A percentile compares a stretch with the other conserved stretches of the same genome.
These are phyloP conservation scores for Pisolithus sp. DNA, from an alignment of 768 basidiomycete genomes.

Conservation along the genomic window DNA sequence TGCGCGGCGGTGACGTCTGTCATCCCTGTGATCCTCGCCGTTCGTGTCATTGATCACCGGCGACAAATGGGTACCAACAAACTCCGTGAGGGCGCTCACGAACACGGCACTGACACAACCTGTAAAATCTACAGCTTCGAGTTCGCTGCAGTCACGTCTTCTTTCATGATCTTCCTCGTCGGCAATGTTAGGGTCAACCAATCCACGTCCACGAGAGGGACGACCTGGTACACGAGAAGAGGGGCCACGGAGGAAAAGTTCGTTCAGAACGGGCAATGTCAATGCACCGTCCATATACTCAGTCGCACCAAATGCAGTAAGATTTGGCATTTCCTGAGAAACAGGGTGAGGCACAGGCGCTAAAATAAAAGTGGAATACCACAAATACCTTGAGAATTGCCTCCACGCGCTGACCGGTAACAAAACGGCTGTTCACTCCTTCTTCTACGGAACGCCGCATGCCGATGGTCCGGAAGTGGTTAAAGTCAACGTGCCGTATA, in stretches of 20 bases:
- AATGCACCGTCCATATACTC: conserved; percentile 98
- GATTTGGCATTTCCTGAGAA: conserved; percentile 78
- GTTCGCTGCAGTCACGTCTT: conserved; percentile 62
- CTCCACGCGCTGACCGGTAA: conserved; percentile 82
- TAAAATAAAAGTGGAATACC: conserved; percentile 1
- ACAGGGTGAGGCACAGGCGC: background rate
- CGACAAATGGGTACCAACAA: conserved; percentile 63
- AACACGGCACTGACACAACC: conserved; percentile 93
- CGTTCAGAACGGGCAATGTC: conserved; percentile 76
- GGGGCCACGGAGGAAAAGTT: conserved; percentile 82
- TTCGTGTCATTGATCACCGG: conserved; percentile 36
- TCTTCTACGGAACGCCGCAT: conserved; percentile 91
- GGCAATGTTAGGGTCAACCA: conserved; percentile 46
- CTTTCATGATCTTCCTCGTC: conserved; percentile 78
- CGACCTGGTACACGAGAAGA: conserved; percentile 65
- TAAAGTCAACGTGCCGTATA: conserved; percentile 86
- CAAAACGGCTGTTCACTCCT: conserved; percentile 83
- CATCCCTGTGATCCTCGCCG: conserved; percentile 27
- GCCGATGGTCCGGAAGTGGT: conserved; percentile 94
- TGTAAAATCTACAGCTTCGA: conserved; percentile 89
- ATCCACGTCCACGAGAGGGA: conserved; percentile 56
- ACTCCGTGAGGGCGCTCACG: conserved; percentile 76
- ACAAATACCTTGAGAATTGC: conserved; percentile 64
- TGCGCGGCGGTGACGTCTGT: conserved; percentile 27
- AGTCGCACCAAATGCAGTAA: conserved; percentile 87